Evolutionary conservation across 129 eudicot species (phyloP).

Genomic region (Daucus carota): DNA sequence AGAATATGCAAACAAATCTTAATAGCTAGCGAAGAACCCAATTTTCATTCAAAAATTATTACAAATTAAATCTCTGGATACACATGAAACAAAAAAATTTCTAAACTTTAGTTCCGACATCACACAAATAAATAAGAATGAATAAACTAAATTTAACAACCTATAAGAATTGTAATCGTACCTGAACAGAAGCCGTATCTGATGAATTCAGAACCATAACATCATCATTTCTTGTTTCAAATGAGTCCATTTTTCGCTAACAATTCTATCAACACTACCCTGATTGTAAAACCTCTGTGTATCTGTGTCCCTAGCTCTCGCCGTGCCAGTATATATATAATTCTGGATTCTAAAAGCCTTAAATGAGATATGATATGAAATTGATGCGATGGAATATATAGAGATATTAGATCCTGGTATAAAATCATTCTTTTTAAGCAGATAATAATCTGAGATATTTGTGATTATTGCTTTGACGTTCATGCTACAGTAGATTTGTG

Average conservation of each 20-base stretch:
- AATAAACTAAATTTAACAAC: no score
- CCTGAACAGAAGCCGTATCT: conserved; percentile 18
- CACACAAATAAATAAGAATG: no score
- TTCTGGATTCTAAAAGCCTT: no score
- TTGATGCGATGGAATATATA: no score
- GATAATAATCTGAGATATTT: no score
- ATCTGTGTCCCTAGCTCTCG: not conserved
- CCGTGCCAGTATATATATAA: no score
- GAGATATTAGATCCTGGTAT: not conserved
- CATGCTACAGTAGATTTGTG: not conserved
- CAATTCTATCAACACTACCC: conserved; percentile 8
- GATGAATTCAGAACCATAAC: conserved; percentile 3
- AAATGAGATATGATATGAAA: no score
- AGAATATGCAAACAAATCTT: no score
- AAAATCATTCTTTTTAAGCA: no score
- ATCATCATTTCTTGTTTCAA: conserved; percentile 7
- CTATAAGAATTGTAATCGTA: not conserved
- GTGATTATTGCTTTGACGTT: not conserved
- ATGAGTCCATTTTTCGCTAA: conserved; percentile 30
- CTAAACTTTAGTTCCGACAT: not conserved
- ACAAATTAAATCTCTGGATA: conserved; percentile 39
- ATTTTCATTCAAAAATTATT: no score
- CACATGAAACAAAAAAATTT: no score
- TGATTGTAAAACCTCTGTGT: conserved; percentile 13
- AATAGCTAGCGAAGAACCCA: no score